Percentiles rank a stretch among this genome's conserved stretches.
phyloP scores from a whole-genome alignment of 176 grass and related monocot species.

The Bothriochloa decipiens region DNA sequence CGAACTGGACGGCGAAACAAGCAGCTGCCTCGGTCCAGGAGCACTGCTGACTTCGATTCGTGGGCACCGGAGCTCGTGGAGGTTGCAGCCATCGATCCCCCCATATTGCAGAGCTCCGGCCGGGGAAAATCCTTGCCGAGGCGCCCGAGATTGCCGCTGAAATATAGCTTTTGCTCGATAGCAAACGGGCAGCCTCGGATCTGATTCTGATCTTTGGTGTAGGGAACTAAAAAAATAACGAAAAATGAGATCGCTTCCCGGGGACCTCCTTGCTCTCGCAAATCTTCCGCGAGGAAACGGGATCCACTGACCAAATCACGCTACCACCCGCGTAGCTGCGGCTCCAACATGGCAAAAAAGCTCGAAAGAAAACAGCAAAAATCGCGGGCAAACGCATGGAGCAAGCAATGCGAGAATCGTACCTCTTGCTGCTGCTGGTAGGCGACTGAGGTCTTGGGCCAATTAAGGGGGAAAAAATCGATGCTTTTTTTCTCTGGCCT shows the following conservation, averaged over 20 bases:
- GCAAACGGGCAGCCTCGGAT: slow-evolving; percentile 5
- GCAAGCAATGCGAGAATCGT: slow-evolving; percentile 41
- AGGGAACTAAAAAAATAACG: not conserved
- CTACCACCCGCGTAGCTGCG: not conserved
- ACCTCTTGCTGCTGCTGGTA: slow-evolving; percentile 31
- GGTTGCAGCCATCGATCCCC: not conserved
- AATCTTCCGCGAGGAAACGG: not conserved
- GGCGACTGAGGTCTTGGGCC: not conserved
- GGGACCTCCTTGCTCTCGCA: not conserved
- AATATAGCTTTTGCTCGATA: not conserved
- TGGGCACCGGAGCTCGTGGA: not conserved
- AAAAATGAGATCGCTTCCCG: not conserved
- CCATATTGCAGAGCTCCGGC: not conserved
- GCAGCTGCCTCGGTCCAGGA: not conserved
- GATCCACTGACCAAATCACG: slow-evolving; percentile 12
- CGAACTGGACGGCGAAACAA: not conserved
- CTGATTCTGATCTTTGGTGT: slow-evolving; percentile 15
- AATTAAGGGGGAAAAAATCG: slow-evolving; percentile 25
- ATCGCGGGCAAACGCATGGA: not conserved
- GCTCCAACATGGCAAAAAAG: not conserved
- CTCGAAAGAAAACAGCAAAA: slow-evolving; percentile 27
- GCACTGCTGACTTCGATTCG: not conserved
- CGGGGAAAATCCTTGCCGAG: not conserved
- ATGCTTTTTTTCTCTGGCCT: slow-evolving; percentile 25
- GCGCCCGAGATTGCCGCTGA: not conserved